Conservation (phyloP, 2,329 filamentous ascomycete species). For the Fusarium udum region DNA sequence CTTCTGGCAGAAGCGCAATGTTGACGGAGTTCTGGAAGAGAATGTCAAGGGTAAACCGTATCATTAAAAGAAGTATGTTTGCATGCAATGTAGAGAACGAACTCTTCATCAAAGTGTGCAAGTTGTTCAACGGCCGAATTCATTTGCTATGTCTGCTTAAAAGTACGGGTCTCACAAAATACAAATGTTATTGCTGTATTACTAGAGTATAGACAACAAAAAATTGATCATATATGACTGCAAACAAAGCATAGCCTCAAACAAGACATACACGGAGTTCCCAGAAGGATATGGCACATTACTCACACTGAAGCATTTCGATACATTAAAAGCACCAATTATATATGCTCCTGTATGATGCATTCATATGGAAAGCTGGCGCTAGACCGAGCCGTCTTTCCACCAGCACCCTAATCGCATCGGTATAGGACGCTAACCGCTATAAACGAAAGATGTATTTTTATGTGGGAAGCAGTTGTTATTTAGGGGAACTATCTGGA, state of each 20-base stretch:
- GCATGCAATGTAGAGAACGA: no score
- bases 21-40: no score
- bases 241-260: not conserved
- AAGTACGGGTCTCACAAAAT: fast-evolving
- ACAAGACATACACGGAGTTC: not conserved
- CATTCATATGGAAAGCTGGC: no score
- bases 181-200: fast-evolving
- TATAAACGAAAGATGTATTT: not conserved
- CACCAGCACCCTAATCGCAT: not conserved
- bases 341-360: fast-evolving
- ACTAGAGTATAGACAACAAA: no score
- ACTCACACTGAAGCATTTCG: fast-evolving
- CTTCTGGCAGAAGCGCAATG: no score
- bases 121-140: no score
- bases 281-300: fast-evolving
- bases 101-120: no score
- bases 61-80: not conserved
- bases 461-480: no score
- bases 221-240: no score
- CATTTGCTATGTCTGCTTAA: no score
- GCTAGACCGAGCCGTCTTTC: not conserved
- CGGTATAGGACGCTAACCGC: not conserved
- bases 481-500: fast-evolving
- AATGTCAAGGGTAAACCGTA: not conserved
- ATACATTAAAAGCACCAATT: no score